These are phyloP conservation scores for Sarocladium strictum DNA, from an alignment of 2,329 filamentous ascomycete species.

Conservation along the genomic window DNA sequence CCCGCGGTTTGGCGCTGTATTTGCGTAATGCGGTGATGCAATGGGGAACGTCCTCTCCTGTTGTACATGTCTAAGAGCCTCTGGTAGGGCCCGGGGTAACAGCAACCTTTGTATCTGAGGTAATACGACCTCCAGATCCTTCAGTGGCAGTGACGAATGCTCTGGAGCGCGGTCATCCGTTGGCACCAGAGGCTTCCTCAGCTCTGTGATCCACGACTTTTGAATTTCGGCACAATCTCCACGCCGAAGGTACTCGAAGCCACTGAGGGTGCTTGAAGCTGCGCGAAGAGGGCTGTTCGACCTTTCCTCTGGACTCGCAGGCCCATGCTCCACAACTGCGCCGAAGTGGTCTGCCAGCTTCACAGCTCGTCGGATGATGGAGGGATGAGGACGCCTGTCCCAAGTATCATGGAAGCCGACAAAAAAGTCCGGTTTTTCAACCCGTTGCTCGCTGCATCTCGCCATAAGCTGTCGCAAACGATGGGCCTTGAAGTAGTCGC, in stretches of 20 bases:
- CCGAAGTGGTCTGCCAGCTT: slow-evolving; percentile 31
- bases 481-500: slow-evolving; percentile 36
- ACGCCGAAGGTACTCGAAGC: slow-evolving; percentile 29
- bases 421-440: slow-evolving; percentile 27
- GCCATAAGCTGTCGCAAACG: slow-evolving; percentile 26
- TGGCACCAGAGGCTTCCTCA: slow-evolving; percentile 11
- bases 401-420: slow-evolving; percentile 30
- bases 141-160: slow-evolving; percentile 16
- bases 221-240: slow-evolving; percentile 23
- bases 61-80: slow-evolving; percentile 14
- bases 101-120: slow-evolving; percentile 20
- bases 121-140: slow-evolving; percentile 17
- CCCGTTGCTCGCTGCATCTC: slow-evolving; percentile 22
- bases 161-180: background rate
- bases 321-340: slow-evolving; percentile 26
- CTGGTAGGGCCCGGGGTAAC: slow-evolving; percentile 12
- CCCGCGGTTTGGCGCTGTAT: slow-evolving; percentile 16
- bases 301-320: slow-evolving; percentile 10
- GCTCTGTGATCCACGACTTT: slow-evolving; percentile 22
- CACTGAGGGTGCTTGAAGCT: slow-evolving; percentile 20
- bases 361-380: slow-evolving; percentile 27
- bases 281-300: background rate
- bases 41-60: slow-evolving; percentile 13
- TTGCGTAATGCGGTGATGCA: slow-evolving; percentile 18
- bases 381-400: slow-evolving; percentile 24